Conservation (phyloP, 2,329 filamentous ascomycete genomes). For the Orbilia ellipsospora region DNA sequence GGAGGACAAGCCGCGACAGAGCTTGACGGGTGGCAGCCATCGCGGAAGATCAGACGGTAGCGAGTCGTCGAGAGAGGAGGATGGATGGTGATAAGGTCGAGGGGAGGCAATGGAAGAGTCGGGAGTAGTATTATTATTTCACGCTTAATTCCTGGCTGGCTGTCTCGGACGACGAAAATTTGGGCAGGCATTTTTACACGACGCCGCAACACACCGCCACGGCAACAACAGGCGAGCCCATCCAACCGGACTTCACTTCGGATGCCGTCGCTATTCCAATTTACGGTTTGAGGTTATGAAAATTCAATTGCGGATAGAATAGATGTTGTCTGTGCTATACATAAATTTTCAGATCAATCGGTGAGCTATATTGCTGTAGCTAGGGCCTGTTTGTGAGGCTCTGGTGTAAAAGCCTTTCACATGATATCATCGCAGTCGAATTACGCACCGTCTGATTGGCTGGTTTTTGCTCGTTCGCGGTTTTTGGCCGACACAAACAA, state of each 20-base stretch:
- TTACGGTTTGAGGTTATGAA: background rate
- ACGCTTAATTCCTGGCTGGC: background rate
- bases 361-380: background rate
- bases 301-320: background rate
- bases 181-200: constrained; percentile 51
- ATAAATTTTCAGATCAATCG: background rate
- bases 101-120: constrained; percentile 1
- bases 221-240: constrained; percentile 32
- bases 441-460: constrained; percentile 42
- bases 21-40: constrained; percentile 59
- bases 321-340: background rate
- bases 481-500: constrained; percentile 54
- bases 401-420: constrained; percentile 20
- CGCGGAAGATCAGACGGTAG: constrained; percentile 47
- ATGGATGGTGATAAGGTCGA: constrained; percentile 18
- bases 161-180: constrained; percentile 54
- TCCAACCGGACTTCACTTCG: constrained; percentile 6
- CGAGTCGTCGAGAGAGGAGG: constrained; percentile 5
- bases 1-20: constrained; percentile 57
- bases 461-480: constrained; percentile 34
- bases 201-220: constrained; percentile 36
- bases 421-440: constrained; percentile 54
- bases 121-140: constrained; percentile 5
- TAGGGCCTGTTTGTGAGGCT: background rate
- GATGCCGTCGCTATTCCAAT: constrained; percentile 4